phyloP scores from a whole-genome alignment of 441 rosid genomes.

The Eruca vesicaria region DNA sequence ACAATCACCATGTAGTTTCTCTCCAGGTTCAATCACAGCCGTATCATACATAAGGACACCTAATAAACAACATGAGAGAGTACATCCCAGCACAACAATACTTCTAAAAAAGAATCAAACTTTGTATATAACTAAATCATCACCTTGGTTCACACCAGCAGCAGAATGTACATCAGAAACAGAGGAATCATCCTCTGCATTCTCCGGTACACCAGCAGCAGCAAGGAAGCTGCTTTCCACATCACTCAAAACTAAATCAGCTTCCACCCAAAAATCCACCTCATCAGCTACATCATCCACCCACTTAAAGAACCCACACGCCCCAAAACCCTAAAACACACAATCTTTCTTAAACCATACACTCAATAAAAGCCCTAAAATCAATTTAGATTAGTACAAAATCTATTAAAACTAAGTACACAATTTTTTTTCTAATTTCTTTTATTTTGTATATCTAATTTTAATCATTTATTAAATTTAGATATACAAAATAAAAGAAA shows the following conservation, averaged over 20 bases:
- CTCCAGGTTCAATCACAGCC: background rate
- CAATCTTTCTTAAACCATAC: background rate
- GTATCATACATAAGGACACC: slow-evolving; percentile 16
- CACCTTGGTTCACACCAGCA: slow-evolving; percentile 9
- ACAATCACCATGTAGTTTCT: background rate
- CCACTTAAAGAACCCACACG: slow-evolving; percentile 30
- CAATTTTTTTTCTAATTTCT: no score
- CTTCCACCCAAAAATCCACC: slow-evolving; percentile 18
- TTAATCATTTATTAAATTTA: no score
- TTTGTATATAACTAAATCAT: slow-evolving; percentile 6
- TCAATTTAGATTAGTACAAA: no score
- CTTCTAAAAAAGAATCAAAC: slow-evolving; percentile 4
- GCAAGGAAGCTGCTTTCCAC: slow-evolving; percentile 16
- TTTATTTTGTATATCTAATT: no score
- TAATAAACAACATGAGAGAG: background rate
- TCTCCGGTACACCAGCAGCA: background rate
- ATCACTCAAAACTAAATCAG: slow-evolving; percentile 3
- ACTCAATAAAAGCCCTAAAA: background rate
- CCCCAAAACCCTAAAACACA: slow-evolving; percentile 27
- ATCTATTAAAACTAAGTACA: background rate
- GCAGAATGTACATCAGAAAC: slow-evolving; percentile 22
- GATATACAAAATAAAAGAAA: no score
- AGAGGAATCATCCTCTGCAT: background rate
- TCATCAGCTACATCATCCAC: slow-evolving; percentile 13
- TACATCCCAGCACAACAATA: background rate